Conservation (phyloP, 2,329 filamentous ascomycete genomes). For the Ophiostoma sp. region DNA sequence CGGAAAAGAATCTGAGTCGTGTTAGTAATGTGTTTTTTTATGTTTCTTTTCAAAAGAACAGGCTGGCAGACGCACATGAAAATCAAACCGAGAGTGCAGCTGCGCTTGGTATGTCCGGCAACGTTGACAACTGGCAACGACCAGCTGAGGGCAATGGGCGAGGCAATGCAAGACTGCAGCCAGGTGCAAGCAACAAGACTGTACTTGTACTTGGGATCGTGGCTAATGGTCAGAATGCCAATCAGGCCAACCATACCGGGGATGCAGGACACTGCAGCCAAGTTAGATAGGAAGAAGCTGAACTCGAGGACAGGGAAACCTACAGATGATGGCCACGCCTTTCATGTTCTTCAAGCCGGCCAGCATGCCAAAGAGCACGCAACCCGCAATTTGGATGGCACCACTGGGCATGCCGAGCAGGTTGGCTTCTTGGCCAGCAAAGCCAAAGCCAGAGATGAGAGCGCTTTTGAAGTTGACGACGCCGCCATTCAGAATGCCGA, state of each 20-base stretch:
- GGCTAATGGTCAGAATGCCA: background rate
- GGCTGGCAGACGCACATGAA: too few relatives aligned
- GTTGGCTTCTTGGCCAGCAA: background rate
- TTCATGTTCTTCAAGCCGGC: background rate
- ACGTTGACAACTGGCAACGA: background rate
- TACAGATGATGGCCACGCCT: background rate
- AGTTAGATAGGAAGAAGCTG: too few relatives aligned
- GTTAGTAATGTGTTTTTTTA: too few relatives aligned
- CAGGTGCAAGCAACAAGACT: background rate
- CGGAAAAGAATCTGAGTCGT: background rate
- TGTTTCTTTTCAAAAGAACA: too few relatives aligned
- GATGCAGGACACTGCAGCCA: too few relatives aligned
- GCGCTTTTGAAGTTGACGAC: background rate
- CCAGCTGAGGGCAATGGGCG: background rate
- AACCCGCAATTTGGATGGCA: background rate
- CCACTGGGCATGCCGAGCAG: background rate
- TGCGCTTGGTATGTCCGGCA: background rate
- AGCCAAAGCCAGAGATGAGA: background rate
- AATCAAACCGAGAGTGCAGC: background rate
- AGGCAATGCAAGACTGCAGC: background rate
- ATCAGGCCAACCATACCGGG: background rate
- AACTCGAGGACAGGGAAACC: too few relatives aligned
- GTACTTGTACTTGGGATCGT: background rate
- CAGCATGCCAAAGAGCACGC: background rate
- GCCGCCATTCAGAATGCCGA: background rate